Conservation (phyloP, 2,329 filamentous ascomycete genomes). For the Beauveria australis region DNA sequence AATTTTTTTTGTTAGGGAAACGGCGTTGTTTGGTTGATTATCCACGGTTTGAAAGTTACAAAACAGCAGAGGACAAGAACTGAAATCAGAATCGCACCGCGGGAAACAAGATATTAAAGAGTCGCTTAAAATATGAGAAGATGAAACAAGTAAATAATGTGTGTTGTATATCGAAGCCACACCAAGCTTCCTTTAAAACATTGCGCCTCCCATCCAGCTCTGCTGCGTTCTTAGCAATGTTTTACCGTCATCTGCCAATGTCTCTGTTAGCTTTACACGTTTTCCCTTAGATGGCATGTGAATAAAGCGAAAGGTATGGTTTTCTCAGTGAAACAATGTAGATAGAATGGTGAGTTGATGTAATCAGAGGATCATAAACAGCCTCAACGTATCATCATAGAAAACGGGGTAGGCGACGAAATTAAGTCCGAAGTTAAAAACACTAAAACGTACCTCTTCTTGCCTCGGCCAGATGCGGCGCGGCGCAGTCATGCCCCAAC, state of each 20-base stretch:
- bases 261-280: background rate
- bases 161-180: background rate
- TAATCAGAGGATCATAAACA: conserved; percentile 40
- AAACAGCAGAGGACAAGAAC: too few relatives aligned
- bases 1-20: background rate
- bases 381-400: conserved; percentile 38
- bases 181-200: background rate
- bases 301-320: background rate
- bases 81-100: too few relatives aligned
- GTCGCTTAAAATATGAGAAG: background rate
- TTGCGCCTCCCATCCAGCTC: background rate
- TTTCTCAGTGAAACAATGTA: conserved; percentile 16
- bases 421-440: background rate
- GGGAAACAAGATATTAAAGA: background rate
- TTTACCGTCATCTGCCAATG: background rate
- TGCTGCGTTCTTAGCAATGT: background rate
- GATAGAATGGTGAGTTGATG: conserved; percentile 25
- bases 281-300: background rate
- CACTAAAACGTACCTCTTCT: conserved; percentile 13
- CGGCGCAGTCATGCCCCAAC: conserved; percentile 11
- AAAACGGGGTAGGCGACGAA: conserved; percentile 13
- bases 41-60: too few relatives aligned
- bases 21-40: background rate
- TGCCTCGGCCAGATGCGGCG: background rate
- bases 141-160: background rate